Percentiles rank a stretch among this genome's conserved stretches.
phyloP scores from a whole-genome alignment of 2,329 filamentous ascomycete species.

The Nigrospora osmanthi region DNA sequence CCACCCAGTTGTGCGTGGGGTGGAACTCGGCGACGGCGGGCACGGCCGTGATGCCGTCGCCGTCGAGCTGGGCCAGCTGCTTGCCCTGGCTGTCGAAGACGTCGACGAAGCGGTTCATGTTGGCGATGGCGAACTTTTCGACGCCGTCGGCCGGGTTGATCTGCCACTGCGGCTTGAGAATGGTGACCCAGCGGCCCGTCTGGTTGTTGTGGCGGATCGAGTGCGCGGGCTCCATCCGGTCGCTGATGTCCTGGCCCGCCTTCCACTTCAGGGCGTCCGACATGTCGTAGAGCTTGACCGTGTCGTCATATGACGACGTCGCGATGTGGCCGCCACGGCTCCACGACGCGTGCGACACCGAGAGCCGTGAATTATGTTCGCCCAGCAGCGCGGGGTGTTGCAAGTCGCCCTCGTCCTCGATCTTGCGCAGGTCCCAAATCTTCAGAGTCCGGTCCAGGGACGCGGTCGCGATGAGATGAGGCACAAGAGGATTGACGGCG shows the following conservation, averaged over 20 bases:
- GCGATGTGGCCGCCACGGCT: conserved; percentile 78
- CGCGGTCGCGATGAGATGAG: conserved; percentile 81
- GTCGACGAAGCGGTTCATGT: conserved; percentile 97
- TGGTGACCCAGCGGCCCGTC: conserved; percentile 90
- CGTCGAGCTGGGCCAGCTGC: conserved; percentile 80
- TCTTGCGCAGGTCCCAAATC: conserved; percentile 78
- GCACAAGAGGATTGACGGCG: conserved; percentile 68
- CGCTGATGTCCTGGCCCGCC: conserved; percentile 45
- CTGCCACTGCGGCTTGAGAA: conserved; percentile 81
- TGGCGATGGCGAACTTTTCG: conserved; percentile 85
- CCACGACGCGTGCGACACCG: conserved; percentile 90
- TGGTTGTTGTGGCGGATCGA: conserved; percentile 86
- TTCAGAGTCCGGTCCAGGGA: conserved; percentile 84
- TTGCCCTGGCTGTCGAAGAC: conserved; percentile 76
- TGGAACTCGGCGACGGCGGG: conserved; percentile 91
- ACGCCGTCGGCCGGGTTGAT: conserved; percentile 66
- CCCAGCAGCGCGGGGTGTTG: conserved; percentile 64
- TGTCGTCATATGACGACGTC: conserved; percentile 92
- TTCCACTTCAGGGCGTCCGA: conserved; percentile 52
- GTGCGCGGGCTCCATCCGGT: conserved; percentile 60
- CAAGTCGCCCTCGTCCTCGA: conserved; percentile 53
- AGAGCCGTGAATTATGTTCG: conserved; percentile 74
- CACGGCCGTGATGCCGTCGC: conserved; percentile 88
- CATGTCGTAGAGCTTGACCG: conserved; percentile 86
- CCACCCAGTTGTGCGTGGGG: conserved; percentile 82